phyloP scores from a whole-genome alignment of 2,329 filamentous ascomycete genomes.

The Xylaria polymorpha region DNA sequence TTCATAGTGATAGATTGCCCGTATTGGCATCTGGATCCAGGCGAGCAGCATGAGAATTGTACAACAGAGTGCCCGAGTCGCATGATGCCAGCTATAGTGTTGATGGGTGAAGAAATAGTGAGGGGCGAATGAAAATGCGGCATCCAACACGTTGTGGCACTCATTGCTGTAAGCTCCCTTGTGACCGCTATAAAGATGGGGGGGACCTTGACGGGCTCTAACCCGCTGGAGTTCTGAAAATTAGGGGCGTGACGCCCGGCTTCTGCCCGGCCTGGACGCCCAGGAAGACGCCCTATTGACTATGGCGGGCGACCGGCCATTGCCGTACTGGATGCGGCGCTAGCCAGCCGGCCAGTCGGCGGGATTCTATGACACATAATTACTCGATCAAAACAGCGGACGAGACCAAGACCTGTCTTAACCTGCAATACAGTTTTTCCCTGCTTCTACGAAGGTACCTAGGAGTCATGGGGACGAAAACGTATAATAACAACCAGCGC shows the following conservation, averaged over 20 bases:
- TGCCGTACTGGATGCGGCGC: slow-evolving; percentile 17
- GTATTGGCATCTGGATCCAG: slow-evolving; percentile 3
- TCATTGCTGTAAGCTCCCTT: slow-evolving; percentile 12
- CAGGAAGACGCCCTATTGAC: slow-evolving; percentile 7
- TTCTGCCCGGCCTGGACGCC: slow-evolving; percentile 10
- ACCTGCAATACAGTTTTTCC: slow-evolving; percentile 29
- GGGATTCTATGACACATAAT: slow-evolving; percentile 53
- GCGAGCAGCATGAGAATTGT: slow-evolving; percentile 11
- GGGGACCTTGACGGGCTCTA: slow-evolving; percentile 8
- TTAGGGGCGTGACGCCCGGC: slow-evolving; percentile 13
- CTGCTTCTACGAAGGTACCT: slow-evolving; percentile 6
- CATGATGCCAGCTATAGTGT: slow-evolving; percentile 3
- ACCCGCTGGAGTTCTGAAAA: slow-evolving; percentile 23
- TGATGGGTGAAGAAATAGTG: background rate
- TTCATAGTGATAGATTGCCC: background rate
- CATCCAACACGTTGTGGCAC: slow-evolving; percentile 32
- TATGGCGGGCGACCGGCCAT: slow-evolving; percentile 9
- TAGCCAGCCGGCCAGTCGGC: slow-evolving; percentile 32
- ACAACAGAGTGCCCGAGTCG: slow-evolving; percentile 10
- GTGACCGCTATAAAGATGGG: slow-evolving; percentile 8
- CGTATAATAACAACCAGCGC: slow-evolving; percentile 34
- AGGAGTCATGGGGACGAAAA: slow-evolving; percentile 33
- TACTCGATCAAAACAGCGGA: slow-evolving; percentile 51
- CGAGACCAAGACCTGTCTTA: slow-evolving; percentile 15
- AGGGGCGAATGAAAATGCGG: slow-evolving; percentile 22